Conservation (phyloP, 2,329 filamentous ascomycete genomes). For the Ceratocystis cubensis region DNA sequence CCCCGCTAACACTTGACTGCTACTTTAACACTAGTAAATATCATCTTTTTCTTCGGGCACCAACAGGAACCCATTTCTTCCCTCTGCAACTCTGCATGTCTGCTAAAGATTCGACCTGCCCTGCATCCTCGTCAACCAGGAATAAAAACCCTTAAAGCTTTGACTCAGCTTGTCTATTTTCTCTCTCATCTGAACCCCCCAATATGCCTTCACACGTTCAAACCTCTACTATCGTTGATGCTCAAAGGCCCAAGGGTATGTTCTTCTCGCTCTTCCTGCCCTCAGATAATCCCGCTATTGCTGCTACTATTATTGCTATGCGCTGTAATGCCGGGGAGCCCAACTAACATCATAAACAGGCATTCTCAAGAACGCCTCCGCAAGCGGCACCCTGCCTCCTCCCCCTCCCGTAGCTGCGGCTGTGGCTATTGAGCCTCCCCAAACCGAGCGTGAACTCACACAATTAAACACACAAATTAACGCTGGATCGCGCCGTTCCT, state of each 20-base stretch:
- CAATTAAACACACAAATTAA: constrained; percentile 91
- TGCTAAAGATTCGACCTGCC: neutral
- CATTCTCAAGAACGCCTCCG: constrained; percentile 84
- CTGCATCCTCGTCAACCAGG: neutral
- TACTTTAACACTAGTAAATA: neutral
- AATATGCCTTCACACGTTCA: constrained; percentile 19
- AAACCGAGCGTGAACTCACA: constrained; percentile 73
- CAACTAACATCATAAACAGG: constrained; percentile 38
- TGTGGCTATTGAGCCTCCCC: constrained; percentile 33
- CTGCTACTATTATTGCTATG: too few relatives aligned
- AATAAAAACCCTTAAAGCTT: neutral
- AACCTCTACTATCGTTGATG: constrained; percentile 24
- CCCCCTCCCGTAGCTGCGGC: constrained; percentile 31
- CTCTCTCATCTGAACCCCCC: neutral
- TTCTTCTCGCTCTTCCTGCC: neutral
- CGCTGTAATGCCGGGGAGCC: neutral
- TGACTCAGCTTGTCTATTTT: neutral
- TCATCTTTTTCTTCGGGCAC: neutral
- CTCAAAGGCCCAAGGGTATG: constrained; percentile 37
- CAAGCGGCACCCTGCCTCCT: constrained; percentile 37
- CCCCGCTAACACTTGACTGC: neutral
- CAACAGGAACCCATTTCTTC: neutral
- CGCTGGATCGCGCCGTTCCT: constrained; percentile 73
- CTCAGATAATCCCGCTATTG: neutral
- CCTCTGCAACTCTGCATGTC: neutral